These are phyloP conservation scores for Entomortierella beljakovae DNA, from an alignment of 192 early-diverging fungal genomes.

Conservation along the genomic window DNA sequence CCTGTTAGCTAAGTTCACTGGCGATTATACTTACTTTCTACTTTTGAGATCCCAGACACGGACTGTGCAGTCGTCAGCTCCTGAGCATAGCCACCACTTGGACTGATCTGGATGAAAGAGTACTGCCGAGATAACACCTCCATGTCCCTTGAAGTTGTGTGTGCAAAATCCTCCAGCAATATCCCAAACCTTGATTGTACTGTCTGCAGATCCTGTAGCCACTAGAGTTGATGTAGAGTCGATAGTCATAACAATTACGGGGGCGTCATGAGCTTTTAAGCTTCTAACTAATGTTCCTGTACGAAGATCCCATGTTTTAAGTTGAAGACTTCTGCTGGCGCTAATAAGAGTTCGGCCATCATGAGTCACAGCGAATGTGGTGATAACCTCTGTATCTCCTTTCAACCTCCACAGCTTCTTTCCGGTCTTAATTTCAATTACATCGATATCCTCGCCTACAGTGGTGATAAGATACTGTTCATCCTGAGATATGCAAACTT, in stretches of 20 bases:
- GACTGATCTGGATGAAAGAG: constrained; percentile 79
- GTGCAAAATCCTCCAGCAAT: constrained; percentile 92
- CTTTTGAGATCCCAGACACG: constrained; percentile 90
- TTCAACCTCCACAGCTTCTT: constrained; percentile 70
- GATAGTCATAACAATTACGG: constrained; percentile 92
- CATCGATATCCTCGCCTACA: constrained; percentile 84
- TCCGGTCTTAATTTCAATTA: constrained; percentile 78
- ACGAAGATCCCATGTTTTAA: constrained; percentile 82
- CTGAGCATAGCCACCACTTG: constrained; percentile 81
- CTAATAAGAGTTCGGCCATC: constrained; percentile 82
- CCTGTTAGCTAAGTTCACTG: too few relatives aligned
- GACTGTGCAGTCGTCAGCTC: constrained; percentile 91
- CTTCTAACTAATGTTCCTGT: constrained; percentile 69
- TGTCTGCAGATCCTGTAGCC: constrained; percentile 96
- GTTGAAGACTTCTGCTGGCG: constrained; percentile 83
- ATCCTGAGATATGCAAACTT: constrained; percentile 75
- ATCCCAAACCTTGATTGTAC: constrained; percentile 97
- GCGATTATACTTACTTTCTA: constrained; percentile 62
- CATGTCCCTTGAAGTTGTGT: constrained; percentile 95
- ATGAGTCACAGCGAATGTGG: constrained; percentile 86
- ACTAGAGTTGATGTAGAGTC: constrained; percentile 91
- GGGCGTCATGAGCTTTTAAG: constrained; percentile 93
- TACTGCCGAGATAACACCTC: constrained; percentile 86
- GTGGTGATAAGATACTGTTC: constrained; percentile 80
- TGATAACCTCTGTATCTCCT: constrained; percentile 89